phyloP scores from a whole-genome alignment of 2,329 filamentous ascomycete species.

The Elsinoe necatrix region DNA sequence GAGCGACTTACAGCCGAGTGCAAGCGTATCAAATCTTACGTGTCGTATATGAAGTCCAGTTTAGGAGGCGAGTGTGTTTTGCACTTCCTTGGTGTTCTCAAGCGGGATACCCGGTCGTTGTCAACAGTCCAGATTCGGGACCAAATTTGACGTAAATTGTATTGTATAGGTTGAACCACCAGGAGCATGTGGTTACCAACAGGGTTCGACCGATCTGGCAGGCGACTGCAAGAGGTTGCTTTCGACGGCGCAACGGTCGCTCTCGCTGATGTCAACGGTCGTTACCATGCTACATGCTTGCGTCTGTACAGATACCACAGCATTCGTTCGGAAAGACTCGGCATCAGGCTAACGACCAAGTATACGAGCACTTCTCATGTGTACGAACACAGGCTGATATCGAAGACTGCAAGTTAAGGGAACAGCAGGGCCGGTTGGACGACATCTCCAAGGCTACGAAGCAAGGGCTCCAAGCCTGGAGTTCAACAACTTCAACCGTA shows the following conservation, averaged over 20 bases:
- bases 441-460: no score
- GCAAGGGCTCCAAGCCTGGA: no score
- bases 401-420: no score
- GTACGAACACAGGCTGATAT: no score
- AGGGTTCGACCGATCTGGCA: background rate
- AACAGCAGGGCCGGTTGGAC: no score
- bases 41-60: background rate
- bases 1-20: background rate
- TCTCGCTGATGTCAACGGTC: background rate
- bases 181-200: background rate
- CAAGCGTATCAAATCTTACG: background rate
- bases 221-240: background rate
- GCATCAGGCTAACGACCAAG: no score
- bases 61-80: background rate
- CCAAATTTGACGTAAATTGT: background rate
- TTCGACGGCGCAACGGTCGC: background rate
- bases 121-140: conserved; percentile 6
- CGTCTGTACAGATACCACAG: no score
- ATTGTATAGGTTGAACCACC: background rate
- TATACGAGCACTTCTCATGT: no score
- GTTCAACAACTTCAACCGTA: no score
- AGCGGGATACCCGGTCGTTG: background rate
- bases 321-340: no score
- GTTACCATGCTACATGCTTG: background rate
- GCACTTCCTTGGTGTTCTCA: background rate